phyloP scores from a whole-genome alignment of 768 basidiomycete species.

The Phylloporus arenicola region DNA sequence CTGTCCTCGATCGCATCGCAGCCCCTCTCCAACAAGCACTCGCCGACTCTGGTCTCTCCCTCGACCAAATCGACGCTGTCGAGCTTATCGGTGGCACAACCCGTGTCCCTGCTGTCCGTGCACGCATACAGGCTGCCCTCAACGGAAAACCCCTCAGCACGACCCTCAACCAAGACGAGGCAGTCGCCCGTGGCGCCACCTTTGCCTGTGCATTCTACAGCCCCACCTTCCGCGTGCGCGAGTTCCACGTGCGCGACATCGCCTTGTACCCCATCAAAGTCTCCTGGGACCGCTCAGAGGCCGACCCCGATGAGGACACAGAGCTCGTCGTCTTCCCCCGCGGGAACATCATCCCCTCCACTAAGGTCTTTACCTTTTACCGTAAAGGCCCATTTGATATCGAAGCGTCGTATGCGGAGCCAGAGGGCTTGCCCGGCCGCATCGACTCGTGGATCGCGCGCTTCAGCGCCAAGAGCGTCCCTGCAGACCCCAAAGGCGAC shows the following conservation, averaged over 20 bases:
- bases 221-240: constrained; percentile 95
- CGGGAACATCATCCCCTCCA: constrained; percentile 83
- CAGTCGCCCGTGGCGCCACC: constrained; percentile 91
- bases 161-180: constrained; percentile 98
- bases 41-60: constrained; percentile 68
- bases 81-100: constrained; percentile 94
- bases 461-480: constrained; percentile 80
- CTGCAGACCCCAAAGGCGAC: constrained; percentile 62
- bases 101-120: constrained; percentile 88
- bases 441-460: constrained; percentile 83
- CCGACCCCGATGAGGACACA: constrained; percentile 83
- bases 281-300: constrained; percentile 70
- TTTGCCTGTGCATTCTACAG: constrained; percentile 97
- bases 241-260: constrained; percentile 87
- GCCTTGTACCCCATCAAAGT: constrained; percentile 87
- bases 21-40: constrained; percentile 75
- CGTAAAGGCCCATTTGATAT: constrained; percentile 85
- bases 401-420: constrained; percentile 79
- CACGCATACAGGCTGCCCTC: constrained; percentile 80
- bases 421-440: constrained; percentile 61
- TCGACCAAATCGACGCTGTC: constrained; percentile 84
- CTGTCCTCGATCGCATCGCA: constrained; percentile 71
- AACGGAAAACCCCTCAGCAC: constrained; percentile 77
- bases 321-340: constrained; percentile 87
- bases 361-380: constrained; percentile 94